Percentiles rank a stretch among this genome's conserved stretches.
phyloP scores from a whole-genome alignment of 2,329 filamentous ascomycete species.

The Fusarium foetens region DNA sequence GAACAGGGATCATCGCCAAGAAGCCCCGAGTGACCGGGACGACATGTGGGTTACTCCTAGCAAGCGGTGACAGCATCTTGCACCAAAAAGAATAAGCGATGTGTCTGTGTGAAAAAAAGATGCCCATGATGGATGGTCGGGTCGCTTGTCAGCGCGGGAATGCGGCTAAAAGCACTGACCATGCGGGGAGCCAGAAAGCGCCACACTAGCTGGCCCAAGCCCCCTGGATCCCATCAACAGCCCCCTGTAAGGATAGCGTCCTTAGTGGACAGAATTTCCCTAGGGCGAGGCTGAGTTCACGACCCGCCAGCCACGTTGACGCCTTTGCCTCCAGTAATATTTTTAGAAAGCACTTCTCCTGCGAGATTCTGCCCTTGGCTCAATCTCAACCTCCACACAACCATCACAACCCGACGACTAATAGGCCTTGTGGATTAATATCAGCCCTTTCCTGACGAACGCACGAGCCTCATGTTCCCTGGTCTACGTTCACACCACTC shows the following conservation, averaged over 20 bases:
- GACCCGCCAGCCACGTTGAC: constrained; percentile 35
- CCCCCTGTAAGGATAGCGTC: constrained; percentile 29
- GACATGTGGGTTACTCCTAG: background rate
- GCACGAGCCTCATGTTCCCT: constrained; percentile 37
- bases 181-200: constrained; percentile 19
- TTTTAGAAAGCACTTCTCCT: constrained; percentile 33
- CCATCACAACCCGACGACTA: constrained; percentile 14
- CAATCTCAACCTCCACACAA: constrained; percentile 31
- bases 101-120: background rate
- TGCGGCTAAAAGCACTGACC: constrained; percentile 34
- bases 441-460: constrained; percentile 2
- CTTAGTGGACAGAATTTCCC: constrained; percentile 25
- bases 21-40: constrained; percentile 19
- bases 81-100: constrained; percentile 6
- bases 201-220: constrained; percentile 18
- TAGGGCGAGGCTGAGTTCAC: constrained; percentile 35
- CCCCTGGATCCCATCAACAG: background rate
- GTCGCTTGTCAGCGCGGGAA: constrained; percentile 36
- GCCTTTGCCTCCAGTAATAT: constrained; percentile 38
- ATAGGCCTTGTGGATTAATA: constrained; percentile 27
- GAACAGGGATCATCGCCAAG: constrained; percentile 33
- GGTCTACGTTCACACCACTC: constrained; percentile 13
- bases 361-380: constrained; percentile 26
- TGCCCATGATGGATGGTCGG: constrained; percentile 2
- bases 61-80: constrained; percentile 10